Conservation (phyloP, 2,329 filamentous ascomycete species). For the Pleurostoma richardsiae region DNA sequence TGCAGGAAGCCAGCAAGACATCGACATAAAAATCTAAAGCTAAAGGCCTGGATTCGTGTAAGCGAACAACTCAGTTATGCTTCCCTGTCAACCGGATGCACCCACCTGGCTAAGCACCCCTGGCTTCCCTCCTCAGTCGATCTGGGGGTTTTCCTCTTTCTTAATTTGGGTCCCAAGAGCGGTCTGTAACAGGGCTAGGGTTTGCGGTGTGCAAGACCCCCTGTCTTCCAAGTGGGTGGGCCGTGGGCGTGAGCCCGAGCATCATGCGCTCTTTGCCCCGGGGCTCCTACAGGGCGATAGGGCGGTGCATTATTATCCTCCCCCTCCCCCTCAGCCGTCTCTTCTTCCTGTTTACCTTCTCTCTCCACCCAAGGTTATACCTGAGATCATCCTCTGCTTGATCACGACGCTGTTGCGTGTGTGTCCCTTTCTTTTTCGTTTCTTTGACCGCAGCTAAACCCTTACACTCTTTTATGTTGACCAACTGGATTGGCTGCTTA, state of each 20-base stretch:
- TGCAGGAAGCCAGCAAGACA: no score
- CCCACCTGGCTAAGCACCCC: no score
- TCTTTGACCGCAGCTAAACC: constrained; percentile 32
- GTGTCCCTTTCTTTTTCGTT: constrained; percentile 20
- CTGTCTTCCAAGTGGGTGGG: constrained; percentile 24
- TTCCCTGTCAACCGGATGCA: no score
- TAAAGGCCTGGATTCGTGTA: no score
- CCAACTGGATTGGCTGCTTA: constrained; percentile 56
- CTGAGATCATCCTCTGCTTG: constrained; percentile 9
- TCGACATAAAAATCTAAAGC: no score
- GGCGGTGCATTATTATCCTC: constrained; percentile 30
- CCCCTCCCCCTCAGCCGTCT: constrained; percentile 16
- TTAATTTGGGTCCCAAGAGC: constrained; percentile 3
- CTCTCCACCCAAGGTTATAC: constrained; percentile 14
- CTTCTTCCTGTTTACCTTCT: constrained; percentile 19
- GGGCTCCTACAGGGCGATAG: constrained; percentile 12
- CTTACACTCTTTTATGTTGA: constrained; percentile 33
- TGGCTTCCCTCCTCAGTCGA: no score
- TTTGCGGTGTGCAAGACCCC: constrained; percentile 25
- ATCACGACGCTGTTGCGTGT: constrained; percentile 21
- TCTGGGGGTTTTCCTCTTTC: no score
- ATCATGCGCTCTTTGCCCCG: constrained; percentile 20
- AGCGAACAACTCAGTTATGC: no score
- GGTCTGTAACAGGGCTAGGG: constrained; percentile 36
- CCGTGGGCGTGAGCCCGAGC: constrained; percentile 25